Conservation (phyloP, 2,329 filamentous ascomycete species). For the Thielaviopsis populi region DNA sequence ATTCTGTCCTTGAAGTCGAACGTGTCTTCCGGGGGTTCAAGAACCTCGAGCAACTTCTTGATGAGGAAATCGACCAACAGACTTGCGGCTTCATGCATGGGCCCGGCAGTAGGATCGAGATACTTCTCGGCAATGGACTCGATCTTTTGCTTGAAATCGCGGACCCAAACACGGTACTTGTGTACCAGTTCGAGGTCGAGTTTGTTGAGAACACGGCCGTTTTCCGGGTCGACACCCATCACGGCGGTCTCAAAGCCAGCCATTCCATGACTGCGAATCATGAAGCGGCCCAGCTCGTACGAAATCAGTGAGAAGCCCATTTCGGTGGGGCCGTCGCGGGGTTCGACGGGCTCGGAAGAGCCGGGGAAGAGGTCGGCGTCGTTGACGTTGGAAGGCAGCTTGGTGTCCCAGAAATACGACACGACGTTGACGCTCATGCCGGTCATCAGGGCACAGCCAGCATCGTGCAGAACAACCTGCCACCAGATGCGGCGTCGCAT, state of each 20-base stretch:
- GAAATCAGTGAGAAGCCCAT: constrained; percentile 42
- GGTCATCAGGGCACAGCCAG: constrained; percentile 41
- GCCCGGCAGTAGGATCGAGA: constrained; percentile 37
- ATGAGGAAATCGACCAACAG: constrained; percentile 33
- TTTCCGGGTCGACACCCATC: constrained; percentile 29
- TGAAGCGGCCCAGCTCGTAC: constrained; percentile 35
- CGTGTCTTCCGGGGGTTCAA: constrained; percentile 32
- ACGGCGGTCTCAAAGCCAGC: constrained; percentile 36
- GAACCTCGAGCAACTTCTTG: constrained; percentile 34
- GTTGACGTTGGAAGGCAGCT: constrained; percentile 41
- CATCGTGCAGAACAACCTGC: constrained; percentile 45
- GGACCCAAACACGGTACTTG: constrained; percentile 30
- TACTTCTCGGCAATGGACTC: constrained; percentile 33
- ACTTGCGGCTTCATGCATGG: constrained; percentile 37
- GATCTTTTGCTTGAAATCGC: constrained; percentile 30
- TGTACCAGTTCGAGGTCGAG: constrained; percentile 24
- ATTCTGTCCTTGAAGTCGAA: constrained; percentile 36
- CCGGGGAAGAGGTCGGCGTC: constrained; percentile 42
- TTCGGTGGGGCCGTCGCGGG: constrained; percentile 43
- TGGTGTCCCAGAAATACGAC: constrained; percentile 40
- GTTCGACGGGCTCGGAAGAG: constrained; percentile 35
- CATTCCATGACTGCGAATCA: constrained; percentile 29
- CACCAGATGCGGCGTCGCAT: constrained; percentile 55
- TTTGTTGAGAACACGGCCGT: constrained; percentile 19
- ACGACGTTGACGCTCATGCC: constrained; percentile 40